Evolutionary conservation across 2,329 filamentous ascomycete genomes (phyloP).

Genomic region (Pseudopithomyces maydicus): DNA sequence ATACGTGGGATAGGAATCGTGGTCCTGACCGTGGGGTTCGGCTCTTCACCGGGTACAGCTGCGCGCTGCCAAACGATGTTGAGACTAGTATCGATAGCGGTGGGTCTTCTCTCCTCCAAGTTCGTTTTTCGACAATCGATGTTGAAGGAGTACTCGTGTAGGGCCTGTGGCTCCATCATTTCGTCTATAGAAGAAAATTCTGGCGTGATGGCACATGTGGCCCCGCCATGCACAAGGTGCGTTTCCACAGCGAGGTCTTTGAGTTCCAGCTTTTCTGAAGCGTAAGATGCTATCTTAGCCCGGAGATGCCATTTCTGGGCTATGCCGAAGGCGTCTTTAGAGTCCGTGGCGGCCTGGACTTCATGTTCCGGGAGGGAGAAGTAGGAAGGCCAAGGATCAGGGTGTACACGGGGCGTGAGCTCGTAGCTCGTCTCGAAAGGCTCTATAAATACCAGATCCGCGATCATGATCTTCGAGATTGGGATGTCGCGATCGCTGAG

Average conservation of each 20-base stretch:
- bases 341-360: constrained; percentile 36
- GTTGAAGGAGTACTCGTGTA: constrained; percentile 74
- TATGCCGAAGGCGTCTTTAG: constrained; percentile 63
- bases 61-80: constrained; percentile 79
- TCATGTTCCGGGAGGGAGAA: constrained; percentile 66
- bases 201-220: constrained; percentile 57
- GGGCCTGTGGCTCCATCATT: constrained; percentile 66
- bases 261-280: constrained; percentile 64
- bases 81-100: constrained; percentile 75
- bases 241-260: constrained; percentile 70
- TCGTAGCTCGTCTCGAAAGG: constrained; percentile 95
- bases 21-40: constrained; percentile 46
- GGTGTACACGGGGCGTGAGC: constrained; percentile 77
- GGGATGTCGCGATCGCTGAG: constrained; percentile 79
- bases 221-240: constrained; percentile 64
- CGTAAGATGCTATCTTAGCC: constrained; percentile 76
- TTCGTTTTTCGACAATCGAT: constrained; percentile 75
- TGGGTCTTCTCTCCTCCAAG: constrained; percentile 80
- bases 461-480: constrained; percentile 73
- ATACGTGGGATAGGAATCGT: constrained; percentile 79
- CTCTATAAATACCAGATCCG: constrained; percentile 74
- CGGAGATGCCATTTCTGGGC: constrained; percentile 81
- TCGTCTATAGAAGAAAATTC: constrained; percentile 31
- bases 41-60: constrained; percentile 51
- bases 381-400: constrained; percentile 82